Base-by-base conservation (phyloP, 1,139 yeast genomes). In the Kurtzmaniella quercitrusa region DNA sequence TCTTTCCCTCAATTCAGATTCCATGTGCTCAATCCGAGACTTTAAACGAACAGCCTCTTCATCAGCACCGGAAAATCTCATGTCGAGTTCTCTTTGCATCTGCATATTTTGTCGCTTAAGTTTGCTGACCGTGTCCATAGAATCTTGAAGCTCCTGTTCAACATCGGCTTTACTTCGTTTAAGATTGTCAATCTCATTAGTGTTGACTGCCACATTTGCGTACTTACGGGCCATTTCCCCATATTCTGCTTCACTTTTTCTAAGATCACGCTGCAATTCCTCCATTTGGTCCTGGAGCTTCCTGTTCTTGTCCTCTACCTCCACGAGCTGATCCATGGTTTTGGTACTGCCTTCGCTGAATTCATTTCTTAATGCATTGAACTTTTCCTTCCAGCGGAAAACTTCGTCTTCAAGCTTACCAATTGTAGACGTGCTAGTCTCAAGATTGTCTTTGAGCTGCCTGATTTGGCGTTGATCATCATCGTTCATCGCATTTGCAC, bases 1-100 rank as follows among this genome's bases (percentile, higher is more conserved):
- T 45, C 54, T 57, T 4, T 52, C 55, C 43, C 52, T 50, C 38
- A 64, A 44, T 33, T 60, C 63, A 14, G 42, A 41, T 20, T 42
- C 40, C 30, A 56, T 47, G 2, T 47, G 37, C 9, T 45, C 48
- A 28, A 56, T 38, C 22, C 43, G 51, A 36, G 41, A 39, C 20
- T 45, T 43, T 26, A 53, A 44, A 11, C 48, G 35, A 2, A 18
- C 3, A 5, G 26, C 17, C n/a, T 39, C 42, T 33, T 43, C 43
- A 22, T 53, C 53, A 4, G 48, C 39, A 42, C 47, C 12, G 55
- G 47, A 19, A 42, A 42, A 18, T 38, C 39, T 34, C 19, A 21
- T 39, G 2, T 11, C 15, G 7, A 42, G 22, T 19, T 42, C 43
- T 15, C 33, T 20, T 37, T 33, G 23, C 36, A 38, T 9, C 14